These are phyloP conservation scores for Chenopodium berlandieri DNA, from an alignment of 148 eudicot species.

Conservation along the genomic window DNA sequence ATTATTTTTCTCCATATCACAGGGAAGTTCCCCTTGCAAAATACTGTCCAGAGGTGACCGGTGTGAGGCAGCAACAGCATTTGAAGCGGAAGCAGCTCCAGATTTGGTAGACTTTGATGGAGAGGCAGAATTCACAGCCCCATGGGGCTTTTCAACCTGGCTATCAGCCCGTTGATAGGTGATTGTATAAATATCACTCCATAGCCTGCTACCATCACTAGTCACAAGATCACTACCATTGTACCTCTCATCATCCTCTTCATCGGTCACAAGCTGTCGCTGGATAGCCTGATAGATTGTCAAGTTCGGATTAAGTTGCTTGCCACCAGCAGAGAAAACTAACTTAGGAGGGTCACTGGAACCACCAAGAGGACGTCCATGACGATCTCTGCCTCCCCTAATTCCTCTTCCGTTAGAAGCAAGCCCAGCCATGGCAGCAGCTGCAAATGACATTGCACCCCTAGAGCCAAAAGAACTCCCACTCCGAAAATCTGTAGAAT, in stretches of 20 bases:
- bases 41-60: slow-evolving; percentile 83
- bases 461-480: slow-evolving; percentile 76
- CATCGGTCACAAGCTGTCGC: slow-evolving; percentile 76
- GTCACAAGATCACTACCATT: slow-evolving; percentile 57
- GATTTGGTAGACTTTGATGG: slow-evolving; percentile 49
- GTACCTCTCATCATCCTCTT: slow-evolving; percentile 78
- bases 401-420: slow-evolving; percentile 80
- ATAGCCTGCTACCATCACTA: slow-evolving; percentile 83
- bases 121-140: slow-evolving; percentile 39
- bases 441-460: slow-evolving; percentile 99
- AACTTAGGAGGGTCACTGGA: slow-evolving; percentile 68
- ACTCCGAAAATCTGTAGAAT: slow-evolving; percentile 58
- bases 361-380: slow-evolving; percentile 62
- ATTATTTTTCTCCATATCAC: slow-evolving; percentile 80
- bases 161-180: slow-evolving; percentile 73
- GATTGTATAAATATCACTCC: slow-evolving; percentile 84
- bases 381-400: slow-evolving; percentile 71
- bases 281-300: slow-evolving; percentile 96
- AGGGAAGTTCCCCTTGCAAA: slow-evolving; percentile 88
- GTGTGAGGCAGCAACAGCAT: slow-evolving; percentile 37
- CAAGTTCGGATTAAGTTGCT: slow-evolving; percentile 73
- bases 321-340: slow-evolving; percentile 80
- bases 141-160: slow-evolving; percentile 52
- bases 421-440: slow-evolving; percentile 99
- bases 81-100: slow-evolving; percentile 43